Evolutionary conservation across 2,329 filamentous ascomycete genomes (phyloP), one percentile per base, ranked within the genome.

Genomic region (Trichoderma guizhouense): DNA sequence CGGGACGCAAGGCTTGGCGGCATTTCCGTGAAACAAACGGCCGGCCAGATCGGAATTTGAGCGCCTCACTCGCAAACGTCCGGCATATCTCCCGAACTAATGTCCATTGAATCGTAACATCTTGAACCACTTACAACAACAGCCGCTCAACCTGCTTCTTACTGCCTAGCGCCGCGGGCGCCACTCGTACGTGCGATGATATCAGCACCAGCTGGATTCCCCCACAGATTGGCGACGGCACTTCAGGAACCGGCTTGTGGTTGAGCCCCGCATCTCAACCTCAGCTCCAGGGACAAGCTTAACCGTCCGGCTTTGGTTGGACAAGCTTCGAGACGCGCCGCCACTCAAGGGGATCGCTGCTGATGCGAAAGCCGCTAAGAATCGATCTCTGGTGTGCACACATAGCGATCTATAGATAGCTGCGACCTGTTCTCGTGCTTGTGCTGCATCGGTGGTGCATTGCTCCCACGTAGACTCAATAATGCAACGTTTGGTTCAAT

Each of bases 181-280:
- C 39, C 28, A 51, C 62, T 24, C 18, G n/a, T 36, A 58, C 53
- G 65, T 47, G 65, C 24, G 21, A 69, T 69, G 65, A 61, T 69
- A 69, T 61, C 55, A 61, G 65, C n/a, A 60, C n/a, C 28, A 62
- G 57, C 55, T 47, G 28, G 36, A 53, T 51, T 69, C 53, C 67
- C 43, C 67, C 67, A 69, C 67, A 69, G 68, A 71, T 71, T 64
- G 68, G 60, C 68, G 68, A 64, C 68, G 68, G 58, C 68, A 71
- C 68, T 64, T 71, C 60, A 64, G 60, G 58, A 64, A 64, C 68
- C 68, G 68, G 58, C 24, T 39, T 47, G 36, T 69, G 66, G 53
- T 57, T 34, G 57, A 43, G 57, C 28, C 67, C 67, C 57, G 57
- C 67, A 53, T 32, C 18, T 9, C 28, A 51, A 62, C n/a, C 55